phyloP scores from a whole-genome alignment of 139 green algal species.

The Yamagishiella unicocca region DNA sequence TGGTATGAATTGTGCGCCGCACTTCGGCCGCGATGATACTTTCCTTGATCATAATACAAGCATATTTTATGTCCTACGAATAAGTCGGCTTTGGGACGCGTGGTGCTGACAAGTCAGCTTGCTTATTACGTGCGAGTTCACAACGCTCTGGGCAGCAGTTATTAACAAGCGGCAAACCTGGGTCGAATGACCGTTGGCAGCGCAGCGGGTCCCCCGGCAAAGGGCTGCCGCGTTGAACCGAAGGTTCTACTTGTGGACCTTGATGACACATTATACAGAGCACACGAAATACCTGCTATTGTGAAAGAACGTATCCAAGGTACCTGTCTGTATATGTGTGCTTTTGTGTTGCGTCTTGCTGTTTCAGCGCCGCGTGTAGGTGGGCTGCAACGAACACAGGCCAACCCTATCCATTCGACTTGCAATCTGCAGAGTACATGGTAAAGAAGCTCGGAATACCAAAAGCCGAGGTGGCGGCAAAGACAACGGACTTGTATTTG shows the following conservation, averaged over 20 bases:
- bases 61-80: too few species aligned
- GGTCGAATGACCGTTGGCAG: conserved; percentile 26
- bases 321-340: not conserved
- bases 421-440: conserved; percentile 80
- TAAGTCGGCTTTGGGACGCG: too few species aligned
- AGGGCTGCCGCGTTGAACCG: not conserved
- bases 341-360: conserved; percentile 4
- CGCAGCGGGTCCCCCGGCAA: not conserved
- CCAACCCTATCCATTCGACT: too few species aligned
- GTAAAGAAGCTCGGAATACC: conserved; percentile 65
- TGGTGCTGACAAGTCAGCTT: too few species aligned
- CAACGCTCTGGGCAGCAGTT: not conserved
- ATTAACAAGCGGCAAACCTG: not conserved
- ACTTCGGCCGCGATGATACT: too few species aligned
- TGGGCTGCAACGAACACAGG: too few species aligned
- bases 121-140: not conserved
- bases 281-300: not conserved
- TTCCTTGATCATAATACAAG: too few species aligned
- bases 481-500: conserved; percentile 69
- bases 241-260: conserved; percentile 25
- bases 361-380: not conserved
- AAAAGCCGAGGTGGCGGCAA: conserved; percentile 57
- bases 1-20: too few species aligned
- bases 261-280: conserved; percentile 38
- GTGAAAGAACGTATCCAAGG: conserved; percentile 20